Evolutionary conservation across 768 basidiomycete species (phyloP).

Genomic region (Tricholoma terreum): DNA sequence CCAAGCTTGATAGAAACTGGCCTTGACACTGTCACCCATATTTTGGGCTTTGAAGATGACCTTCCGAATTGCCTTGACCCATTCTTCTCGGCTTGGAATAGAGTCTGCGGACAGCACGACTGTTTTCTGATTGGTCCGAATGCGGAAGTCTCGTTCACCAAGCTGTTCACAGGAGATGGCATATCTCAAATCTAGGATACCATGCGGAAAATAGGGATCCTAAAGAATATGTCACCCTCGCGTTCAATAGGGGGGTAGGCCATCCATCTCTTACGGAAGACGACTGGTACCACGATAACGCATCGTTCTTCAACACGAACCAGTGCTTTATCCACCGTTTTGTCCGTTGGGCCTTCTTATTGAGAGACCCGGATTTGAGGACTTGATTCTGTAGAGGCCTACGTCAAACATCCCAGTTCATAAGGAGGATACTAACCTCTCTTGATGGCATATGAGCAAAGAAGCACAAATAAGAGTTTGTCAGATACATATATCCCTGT

Average conservation of each 20-base stretch:
- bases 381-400: slow-evolving; percentile 68
- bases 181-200: slow-evolving; percentile 93
- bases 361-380: slow-evolving; percentile 86
- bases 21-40: slow-evolving; percentile 94
- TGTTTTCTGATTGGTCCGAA: slow-evolving; percentile 79
- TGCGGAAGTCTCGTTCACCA: slow-evolving; percentile 74
- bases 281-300: slow-evolving; percentile 94
- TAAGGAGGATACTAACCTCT: slow-evolving; percentile 53
- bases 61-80: slow-evolving; percentile 93
- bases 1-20: slow-evolving; percentile 23
- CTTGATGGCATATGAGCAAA: slow-evolving; percentile 91
- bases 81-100: slow-evolving; percentile 82
- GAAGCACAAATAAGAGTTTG: slow-evolving; percentile 91
- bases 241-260: slow-evolving; percentile 11
- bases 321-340: slow-evolving; percentile 94
- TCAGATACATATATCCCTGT: slow-evolving; percentile 97
- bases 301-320: slow-evolving; percentile 95
- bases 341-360: slow-evolving; percentile 84
- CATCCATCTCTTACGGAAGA: slow-evolving; percentile 61
- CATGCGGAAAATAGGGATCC: slow-evolving; percentile 98
- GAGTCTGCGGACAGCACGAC: slow-evolving; percentile 76
- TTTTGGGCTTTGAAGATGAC: slow-evolving; percentile 97
- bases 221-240: slow-evolving; percentile 25
- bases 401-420: not conserved
- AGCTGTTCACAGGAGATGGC: slow-evolving; percentile 83